Evolutionary conservation across 2,329 filamentous ascomycete genomes (phyloP), one percentile per base, ranked within the genome.

Genomic region (Exophiala aquamarina): DNA sequence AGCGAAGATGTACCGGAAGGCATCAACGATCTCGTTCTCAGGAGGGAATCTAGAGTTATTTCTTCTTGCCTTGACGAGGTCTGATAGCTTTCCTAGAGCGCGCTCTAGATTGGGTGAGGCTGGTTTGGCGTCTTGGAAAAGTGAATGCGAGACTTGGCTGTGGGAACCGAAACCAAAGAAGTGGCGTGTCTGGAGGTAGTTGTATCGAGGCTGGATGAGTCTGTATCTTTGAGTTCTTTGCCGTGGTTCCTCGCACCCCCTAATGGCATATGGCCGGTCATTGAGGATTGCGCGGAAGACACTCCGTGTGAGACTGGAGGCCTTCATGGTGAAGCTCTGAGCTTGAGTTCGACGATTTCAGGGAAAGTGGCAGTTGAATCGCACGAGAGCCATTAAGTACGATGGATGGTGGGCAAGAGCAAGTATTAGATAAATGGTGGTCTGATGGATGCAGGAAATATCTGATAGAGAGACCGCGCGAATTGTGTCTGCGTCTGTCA

Each of bases 11-110:
- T 74, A 69, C 45, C 70, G 74, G 65, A 87, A 84, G 4, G 86
- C 87, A 28, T 78, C 71, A 1, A 81, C 67, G 2, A 95, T 71
- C 26, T 87, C 80, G n/a, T 74, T 65, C 3, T 74, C 70, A 0
- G 79, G 66, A 13, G 88, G 89, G 8, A 81, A 78, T 26, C 89
- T 79, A 28, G 83, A 73, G 41, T 79, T 76, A 46, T 87, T 77
- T 41, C 78, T 74, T 56, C 84, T 70, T 50, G 81, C 78, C 56
- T 80, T 79, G 42, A 79, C 73, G 64, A 89, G 78, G 49, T 87
- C 78, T 59, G 87, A 78, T 70, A 95, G 42, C 34, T 48, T 54
- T 35, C 47, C 46, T 23, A 59, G 31, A 7, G 57, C 57, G 34
- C 40, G 29, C 41, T 60, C 56, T 17, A 60, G 20, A 41, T 60